Conservation (phyloP, 805 yeast species). For the Teunomyces pallodes region DNA sequence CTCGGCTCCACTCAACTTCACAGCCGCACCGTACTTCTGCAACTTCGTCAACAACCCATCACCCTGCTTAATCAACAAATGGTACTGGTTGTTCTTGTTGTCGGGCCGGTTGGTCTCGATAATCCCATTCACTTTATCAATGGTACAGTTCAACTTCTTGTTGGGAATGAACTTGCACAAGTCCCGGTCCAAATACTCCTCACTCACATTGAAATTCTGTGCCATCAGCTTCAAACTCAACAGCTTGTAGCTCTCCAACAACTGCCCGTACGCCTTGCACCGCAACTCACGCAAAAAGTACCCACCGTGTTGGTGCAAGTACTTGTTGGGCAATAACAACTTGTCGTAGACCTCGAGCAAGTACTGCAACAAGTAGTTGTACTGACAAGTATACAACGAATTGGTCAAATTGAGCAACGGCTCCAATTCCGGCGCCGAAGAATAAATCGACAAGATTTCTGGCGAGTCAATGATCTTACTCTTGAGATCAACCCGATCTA, state of each 20-base stretch:
- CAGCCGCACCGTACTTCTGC: slow-evolving; percentile 97
- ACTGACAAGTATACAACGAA: slow-evolving; percentile 85
- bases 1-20: slow-evolving; percentile 90
- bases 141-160: slow-evolving; percentile 90
- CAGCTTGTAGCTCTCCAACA: slow-evolving; percentile 91
- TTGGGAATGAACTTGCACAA: slow-evolving; percentile 88
- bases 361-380: slow-evolving; percentile 71
- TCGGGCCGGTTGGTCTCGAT: slow-evolving; percentile 96
- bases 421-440: slow-evolving; percentile 67
- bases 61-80: slow-evolving; percentile 83
- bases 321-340: slow-evolving; percentile 60
- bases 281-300: slow-evolving; percentile 90
- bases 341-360: slow-evolving; percentile 75
- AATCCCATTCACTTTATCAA: slow-evolving; percentile 92
- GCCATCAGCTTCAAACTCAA: slow-evolving; percentile 92
- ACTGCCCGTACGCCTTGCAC: slow-evolving; percentile 90
- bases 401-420: slow-evolving; percentile 83
- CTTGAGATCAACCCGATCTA: slow-evolving; percentile 83
- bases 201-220: slow-evolving; percentile 83
- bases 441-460: slow-evolving; percentile 77
- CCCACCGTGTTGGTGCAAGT: slow-evolving; percentile 73
- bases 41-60: slow-evolving; percentile 88
- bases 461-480: slow-evolving; percentile 88
- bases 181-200: slow-evolving; percentile 83
- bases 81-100: slow-evolving; percentile 92